Conservation (phyloP, 805 yeast genomes). For the Schwanniomyces polymorphus region DNA sequence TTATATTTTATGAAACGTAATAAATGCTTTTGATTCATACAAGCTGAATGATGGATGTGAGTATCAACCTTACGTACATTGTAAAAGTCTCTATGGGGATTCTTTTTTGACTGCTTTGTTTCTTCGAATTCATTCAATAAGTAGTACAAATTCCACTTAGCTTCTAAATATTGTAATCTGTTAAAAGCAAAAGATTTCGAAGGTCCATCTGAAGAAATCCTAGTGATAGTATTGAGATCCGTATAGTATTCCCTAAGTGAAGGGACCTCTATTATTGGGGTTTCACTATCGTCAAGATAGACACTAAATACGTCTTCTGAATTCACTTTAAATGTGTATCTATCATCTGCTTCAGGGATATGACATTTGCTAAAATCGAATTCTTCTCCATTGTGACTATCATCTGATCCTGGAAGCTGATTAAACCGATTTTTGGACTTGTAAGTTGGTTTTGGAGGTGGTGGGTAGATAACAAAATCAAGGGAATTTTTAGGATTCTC, state of each 20-base stretch:
- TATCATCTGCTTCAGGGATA: slow-evolving; percentile 51
- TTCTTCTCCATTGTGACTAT: slow-evolving; percentile 42
- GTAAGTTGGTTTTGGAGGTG: slow-evolving; percentile 86
- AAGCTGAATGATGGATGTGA: slow-evolving; percentile 98
- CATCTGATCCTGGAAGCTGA: slow-evolving; percentile 33
- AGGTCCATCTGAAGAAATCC: slow-evolving; percentile 90
- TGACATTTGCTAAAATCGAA: slow-evolving; percentile 59
- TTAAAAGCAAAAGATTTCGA: slow-evolving; percentile 94
- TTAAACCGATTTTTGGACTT: slow-evolving; percentile 60
- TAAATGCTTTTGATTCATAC: slow-evolving; percentile 98
- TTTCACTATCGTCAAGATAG: slow-evolving; percentile 32
- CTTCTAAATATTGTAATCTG: slow-evolving; percentile 89
- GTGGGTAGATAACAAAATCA: slow-evolving; percentile 83
- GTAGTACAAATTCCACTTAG: slow-evolving; percentile 92
- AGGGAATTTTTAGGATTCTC: slow-evolving; percentile 82
- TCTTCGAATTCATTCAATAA: slow-evolving; percentile 91
- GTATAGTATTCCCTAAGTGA: slow-evolving; percentile 79
- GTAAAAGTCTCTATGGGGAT: slow-evolving; percentile 96
- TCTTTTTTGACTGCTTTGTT: slow-evolving; percentile 81
- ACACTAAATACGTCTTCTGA: slow-evolving; percentile 73
- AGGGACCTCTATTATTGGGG: slow-evolving; percentile 63
- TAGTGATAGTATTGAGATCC: slow-evolving; percentile 74
- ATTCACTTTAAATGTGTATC: slow-evolving; percentile 47
- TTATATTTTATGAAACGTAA: slow-evolving; percentile 93
- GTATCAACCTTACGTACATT: slow-evolving; percentile 97